phyloP scores from a whole-genome alignment of 768 basidiomycete species.

The Imleria badia region DNA sequence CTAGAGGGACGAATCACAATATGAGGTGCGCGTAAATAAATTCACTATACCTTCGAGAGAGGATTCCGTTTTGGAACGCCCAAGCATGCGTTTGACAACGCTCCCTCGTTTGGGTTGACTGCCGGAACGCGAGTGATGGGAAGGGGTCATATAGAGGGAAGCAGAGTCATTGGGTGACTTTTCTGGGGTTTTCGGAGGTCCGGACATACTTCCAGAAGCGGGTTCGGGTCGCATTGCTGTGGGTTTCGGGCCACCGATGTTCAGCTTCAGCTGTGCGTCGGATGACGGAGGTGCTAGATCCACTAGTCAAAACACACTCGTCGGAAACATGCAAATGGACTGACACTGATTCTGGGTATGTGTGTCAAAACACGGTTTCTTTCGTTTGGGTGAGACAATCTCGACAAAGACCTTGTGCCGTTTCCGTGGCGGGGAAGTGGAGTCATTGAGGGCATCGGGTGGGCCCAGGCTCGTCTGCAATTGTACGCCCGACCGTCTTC shows the following conservation, averaged over 20 bases:
- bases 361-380: too few species aligned
- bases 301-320: too few species aligned
- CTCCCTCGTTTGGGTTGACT: slow-evolving; percentile 38
- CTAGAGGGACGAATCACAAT: not conserved
- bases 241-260: not conserved
- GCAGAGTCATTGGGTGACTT: slow-evolving; percentile 42
- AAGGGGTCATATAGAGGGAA: slow-evolving; percentile 25
- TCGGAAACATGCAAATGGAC: too few species aligned
- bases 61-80: slow-evolving; percentile 64
- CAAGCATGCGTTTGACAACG: slow-evolving; percentile 71
- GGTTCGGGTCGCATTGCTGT: not conserved
- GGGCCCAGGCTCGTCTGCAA: not conserved
- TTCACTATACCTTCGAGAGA: slow-evolving; percentile 35
- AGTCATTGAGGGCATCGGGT: not conserved
- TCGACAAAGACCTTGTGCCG: slow-evolving; percentile 34
- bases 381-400: slow-evolving; percentile 17
- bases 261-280: not conserved
- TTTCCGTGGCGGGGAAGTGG: slow-evolving; percentile 26
- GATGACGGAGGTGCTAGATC: not conserved
- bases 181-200: slow-evolving; percentile 9
- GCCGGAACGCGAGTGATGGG: slow-evolving; percentile 21
- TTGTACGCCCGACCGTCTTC: slow-evolving; percentile 9
- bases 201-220: not conserved
- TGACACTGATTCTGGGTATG: too few species aligned
- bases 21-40: not conserved